Evolutionary conservation across 495 filamentous ascomycete genomes (phyloP).

Genomic region (Pyrenopolyporus hunteri): DNA sequence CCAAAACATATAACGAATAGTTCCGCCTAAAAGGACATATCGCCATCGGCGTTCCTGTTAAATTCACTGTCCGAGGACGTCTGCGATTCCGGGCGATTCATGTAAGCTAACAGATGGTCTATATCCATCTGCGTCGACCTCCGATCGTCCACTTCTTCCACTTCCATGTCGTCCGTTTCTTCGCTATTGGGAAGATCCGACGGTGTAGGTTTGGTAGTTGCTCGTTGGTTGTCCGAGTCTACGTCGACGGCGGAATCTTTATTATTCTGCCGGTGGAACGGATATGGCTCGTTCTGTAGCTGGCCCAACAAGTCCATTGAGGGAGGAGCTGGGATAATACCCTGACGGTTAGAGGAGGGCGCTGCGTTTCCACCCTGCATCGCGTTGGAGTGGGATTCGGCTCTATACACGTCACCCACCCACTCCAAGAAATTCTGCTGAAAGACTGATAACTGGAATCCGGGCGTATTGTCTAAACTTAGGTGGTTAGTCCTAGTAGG

Average conservation of each 20-base stretch:
- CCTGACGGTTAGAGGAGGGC: not conserved
- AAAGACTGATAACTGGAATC: conserved; percentile 18
- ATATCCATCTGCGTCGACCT: not conserved
- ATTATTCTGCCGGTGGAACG: conserved; percentile 9
- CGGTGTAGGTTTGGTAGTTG: not conserved
- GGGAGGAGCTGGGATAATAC: not conserved
- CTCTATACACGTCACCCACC: not conserved
- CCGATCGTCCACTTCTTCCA: not conserved
- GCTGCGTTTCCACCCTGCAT: not conserved
- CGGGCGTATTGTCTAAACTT: conserved; percentile 13
- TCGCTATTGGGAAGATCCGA: not conserved
- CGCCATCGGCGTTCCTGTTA: conserved; percentile 5
- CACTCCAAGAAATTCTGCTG: not conserved
- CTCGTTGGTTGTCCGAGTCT: conserved; percentile 10
- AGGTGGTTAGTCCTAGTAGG: not conserved
- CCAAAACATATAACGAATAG: not conserved
- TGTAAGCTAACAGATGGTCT: not conserved
- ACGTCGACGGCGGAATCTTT: conserved; percentile 21
- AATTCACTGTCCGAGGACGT: not conserved
- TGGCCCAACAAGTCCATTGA: not conserved
- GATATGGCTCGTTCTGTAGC: not conserved
- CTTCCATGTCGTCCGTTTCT: not conserved
- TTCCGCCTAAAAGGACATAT: not conserved
- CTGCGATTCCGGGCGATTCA: not conserved
- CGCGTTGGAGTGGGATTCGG: not conserved